Evolutionary conservation across 2,329 filamentous ascomycete species (phyloP).

Genomic region (Pyricularia sp.): DNA sequence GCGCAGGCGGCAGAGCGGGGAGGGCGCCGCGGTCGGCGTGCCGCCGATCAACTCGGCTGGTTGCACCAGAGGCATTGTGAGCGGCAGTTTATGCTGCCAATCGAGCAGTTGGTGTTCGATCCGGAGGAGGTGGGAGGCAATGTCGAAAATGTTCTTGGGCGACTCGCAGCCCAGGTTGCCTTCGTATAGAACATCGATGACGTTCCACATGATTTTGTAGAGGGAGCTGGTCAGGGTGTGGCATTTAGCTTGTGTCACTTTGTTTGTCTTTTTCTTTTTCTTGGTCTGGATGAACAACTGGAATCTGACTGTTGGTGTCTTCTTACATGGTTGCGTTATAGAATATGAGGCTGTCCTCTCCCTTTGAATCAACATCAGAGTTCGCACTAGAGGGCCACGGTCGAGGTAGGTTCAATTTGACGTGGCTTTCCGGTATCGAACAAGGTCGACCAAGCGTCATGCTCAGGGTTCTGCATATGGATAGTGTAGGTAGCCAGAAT

Average conservation of each 20-base stretch:
- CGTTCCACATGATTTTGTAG: slow-evolving; percentile 19
- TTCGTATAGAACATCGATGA: slow-evolving; percentile 28
- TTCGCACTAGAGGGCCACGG: slow-evolving; percentile 1
- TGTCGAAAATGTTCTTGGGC: slow-evolving; percentile 12
- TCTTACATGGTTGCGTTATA: slow-evolving; percentile 21
- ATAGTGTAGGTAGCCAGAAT: neutral
- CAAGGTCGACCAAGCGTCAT: slow-evolving; percentile 38
- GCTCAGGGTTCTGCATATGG: slow-evolving; percentile 24
- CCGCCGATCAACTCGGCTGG: neutral
- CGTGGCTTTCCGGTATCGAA: slow-evolving; percentile 29
- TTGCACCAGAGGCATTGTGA: neutral
- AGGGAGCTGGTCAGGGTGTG: slow-evolving; percentile 7
- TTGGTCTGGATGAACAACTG: neutral
- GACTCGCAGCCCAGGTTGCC: slow-evolving; percentile 26
- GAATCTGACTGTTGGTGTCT: neutral
- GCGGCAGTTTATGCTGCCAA: slow-evolving; percentile 23
- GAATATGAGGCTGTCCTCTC: slow-evolving; percentile 11
- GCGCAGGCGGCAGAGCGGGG: neutral
- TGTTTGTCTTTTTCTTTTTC: slow-evolving; percentile 9
- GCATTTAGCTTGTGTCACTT: neutral
- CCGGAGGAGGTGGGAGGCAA: slow-evolving; percentile 21
- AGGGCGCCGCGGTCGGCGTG: neutral
- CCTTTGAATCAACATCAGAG: neutral
- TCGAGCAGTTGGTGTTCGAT: slow-evolving; percentile 23
- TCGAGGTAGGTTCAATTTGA: slow-evolving; percentile 23